Evolutionary conservation across 2,329 filamentous ascomycete genomes (phyloP), one percentile per base, ranked within the genome.

Genomic region (Xylariaceae sp.): DNA sequence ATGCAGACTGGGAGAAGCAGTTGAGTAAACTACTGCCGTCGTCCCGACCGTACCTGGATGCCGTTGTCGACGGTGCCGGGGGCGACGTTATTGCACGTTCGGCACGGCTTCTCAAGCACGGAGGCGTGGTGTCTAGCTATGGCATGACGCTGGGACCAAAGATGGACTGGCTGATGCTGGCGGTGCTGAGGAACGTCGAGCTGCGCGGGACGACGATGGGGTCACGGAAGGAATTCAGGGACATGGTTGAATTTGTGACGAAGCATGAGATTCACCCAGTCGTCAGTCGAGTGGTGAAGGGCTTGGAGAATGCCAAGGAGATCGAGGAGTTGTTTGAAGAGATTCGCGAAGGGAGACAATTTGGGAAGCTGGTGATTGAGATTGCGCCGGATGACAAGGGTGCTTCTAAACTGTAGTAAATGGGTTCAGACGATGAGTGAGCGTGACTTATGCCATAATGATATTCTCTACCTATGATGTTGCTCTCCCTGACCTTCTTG

Each of bases 171-270:
- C 66, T 82, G 9, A 96, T 96, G 88, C 73, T 77, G 57, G 91
- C 91, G 0, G 87, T 94, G 11, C 72, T 97, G 57, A 88, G 86
- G 71, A 96, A 97, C 66, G 81, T 96, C 51, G 92, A 97, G 63
- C 78, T 97, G 31, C 81, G 81, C 47, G 92, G 94, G 19, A 85
- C 83, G 11, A 96, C 91, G 0, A 96, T 97, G 91, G 92, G 92
- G 0, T 95, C 89, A 31, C 80, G 88, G 44, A 85, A 83, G 67
- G 94, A 97, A 73, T 97, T 96, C 67, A 76, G 76, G n/a, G 89
- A 94, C 27, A 96, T 97, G 90, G 79, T 96, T 4, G 77, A 80
- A 1, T 96, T 96, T 72, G 87, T 96, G 37, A 77, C 78, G 9
- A 73, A 84, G 60, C 83, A 89, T 60, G 80, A 86, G 66, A 85